Conservation (phyloP, 1,284 basidiomycete species). For the Boletus semigastroideus region DNA sequence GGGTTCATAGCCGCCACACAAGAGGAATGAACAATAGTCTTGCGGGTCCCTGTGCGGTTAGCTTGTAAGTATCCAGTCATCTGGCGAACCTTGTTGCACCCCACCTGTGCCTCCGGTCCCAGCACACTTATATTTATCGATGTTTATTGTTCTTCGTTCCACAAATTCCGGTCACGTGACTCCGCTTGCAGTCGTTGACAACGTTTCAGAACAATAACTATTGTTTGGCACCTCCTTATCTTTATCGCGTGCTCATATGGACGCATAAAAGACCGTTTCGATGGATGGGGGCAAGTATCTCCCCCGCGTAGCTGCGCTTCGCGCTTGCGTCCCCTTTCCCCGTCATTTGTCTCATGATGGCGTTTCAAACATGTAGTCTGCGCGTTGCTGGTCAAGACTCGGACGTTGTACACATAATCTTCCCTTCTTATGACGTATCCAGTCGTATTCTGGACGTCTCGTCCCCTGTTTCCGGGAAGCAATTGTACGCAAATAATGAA, state of each 20-base stretch:
- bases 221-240: conserved; percentile 26
- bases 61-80: conserved; percentile 4
- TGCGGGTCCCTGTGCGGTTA: conserved; percentile 1
- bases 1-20: not conserved
- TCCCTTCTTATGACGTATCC: conserved; percentile 11
- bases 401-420: conserved; percentile 10
- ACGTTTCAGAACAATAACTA: conserved; percentile 23
- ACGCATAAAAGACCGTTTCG: conserved; percentile 20
- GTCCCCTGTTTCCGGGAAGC: conserved; percentile 11
- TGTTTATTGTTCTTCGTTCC: conserved; percentile 25
- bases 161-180: conserved; percentile 23
- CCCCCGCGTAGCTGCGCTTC: conserved; percentile 31
- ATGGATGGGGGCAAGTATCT: not conserved
- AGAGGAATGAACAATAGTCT: conserved; percentile 14
- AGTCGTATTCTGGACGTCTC: conserved; percentile 1
- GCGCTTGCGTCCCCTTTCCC: conserved; percentile 15
- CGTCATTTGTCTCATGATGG: conserved; percentile 19
- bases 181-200: not conserved
- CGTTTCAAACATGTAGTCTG: conserved; percentile 15
- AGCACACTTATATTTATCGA: conserved; percentile 6
- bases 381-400: conserved; percentile 32
- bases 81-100: conserved; percentile 16
- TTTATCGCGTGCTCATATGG: conserved; percentile 3
- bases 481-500: conserved; percentile 24
- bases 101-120: not conserved